These are phyloP conservation scores for Exophiala alcalophila DNA, from an alignment of 2,329 filamentous ascomycete genomes.

Conservation along the genomic window DNA sequence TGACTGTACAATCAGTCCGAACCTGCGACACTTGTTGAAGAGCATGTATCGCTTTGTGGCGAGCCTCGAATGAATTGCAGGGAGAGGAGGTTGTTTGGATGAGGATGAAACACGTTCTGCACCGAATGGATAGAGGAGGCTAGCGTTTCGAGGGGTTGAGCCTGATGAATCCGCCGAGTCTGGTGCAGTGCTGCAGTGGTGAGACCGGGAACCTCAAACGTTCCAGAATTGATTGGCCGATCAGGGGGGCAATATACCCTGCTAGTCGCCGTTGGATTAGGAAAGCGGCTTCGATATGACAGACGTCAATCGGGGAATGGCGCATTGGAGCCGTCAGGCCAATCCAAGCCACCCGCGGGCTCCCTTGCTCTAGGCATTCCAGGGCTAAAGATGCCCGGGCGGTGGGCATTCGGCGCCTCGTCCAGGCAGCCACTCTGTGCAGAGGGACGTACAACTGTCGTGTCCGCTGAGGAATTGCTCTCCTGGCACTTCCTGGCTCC, in stretches of 20 bases:
- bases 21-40: conserved; percentile 21
- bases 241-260: too few relatives aligned
- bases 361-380: not conserved
- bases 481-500: conserved; percentile 2
- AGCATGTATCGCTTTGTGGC: conserved; percentile 3
- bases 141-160: conserved; percentile 13
- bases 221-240: too few relatives aligned
- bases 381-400: not conserved
- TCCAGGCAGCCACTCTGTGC: conserved; percentile 11
- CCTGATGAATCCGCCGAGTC: too few relatives aligned
- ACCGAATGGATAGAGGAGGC: not conserved
- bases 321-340: conserved; percentile 3
- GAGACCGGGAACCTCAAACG: too few relatives aligned
- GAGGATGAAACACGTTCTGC: conserved; percentile 21
- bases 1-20: not conserved
- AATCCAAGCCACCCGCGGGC: conserved; percentile 7
- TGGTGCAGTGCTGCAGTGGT: too few relatives aligned
- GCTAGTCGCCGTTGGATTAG: too few relatives aligned
- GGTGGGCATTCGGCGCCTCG: conserved; percentile 15
- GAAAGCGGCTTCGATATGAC: too few relatives aligned
- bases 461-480: conserved; percentile 8
- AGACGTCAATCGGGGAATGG: too few relatives aligned
- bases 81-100: conserved; percentile 1
- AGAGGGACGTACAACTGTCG: too few relatives aligned
- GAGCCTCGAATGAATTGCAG: conserved; percentile 19